Base-by-base conservation (phyloP, 305 asterid genomes). In the Solanum aculeatissimum region DNA sequence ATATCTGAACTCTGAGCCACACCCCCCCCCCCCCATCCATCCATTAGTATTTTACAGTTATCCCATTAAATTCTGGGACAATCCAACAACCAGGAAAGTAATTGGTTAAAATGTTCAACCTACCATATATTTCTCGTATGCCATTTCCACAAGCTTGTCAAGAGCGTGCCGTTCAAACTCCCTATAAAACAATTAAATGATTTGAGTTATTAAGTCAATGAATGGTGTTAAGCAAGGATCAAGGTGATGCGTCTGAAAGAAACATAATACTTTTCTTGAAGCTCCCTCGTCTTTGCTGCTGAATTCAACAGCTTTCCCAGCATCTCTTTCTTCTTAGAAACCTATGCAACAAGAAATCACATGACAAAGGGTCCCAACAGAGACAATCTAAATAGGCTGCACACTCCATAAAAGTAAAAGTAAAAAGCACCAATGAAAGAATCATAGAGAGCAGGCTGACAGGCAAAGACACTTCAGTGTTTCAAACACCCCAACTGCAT, bases 121-220 rank as follows among this genome's bases (percentile, higher is more conserved):
- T 94, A 96, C 99, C 99, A 92, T 94, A 91, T 95, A 95, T 86
- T 95, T 95, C 88, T 92, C 92, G 79, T 93, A 95, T 85, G 97
- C 97, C 95, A 95, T 95, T 85, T 66, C 94, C 82, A 92, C 92
- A 53, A 96, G 97, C 87, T 93, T 95, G 89, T 94, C 93, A 88
- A 95, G 93, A 65, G 97, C 98, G 25, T 62, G 88, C 88, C 77
- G 92, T 91, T 95, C 98, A 81, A 95, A 93, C 81, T 92, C 95
- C 94, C 99, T 96, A 88, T 23, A 87, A 85, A 27, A 83, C 32
- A 68, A 77, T 83, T 60, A 87, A 87, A 72, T 81, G 86, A n/a
- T 57, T 88, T 78, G 74, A 80, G 82, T 77, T 77, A 51, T 29
- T 51, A 77, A 16, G 27, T 51, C 65, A 77, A 75, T 77, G 62